These are phyloP conservation scores for Entomortierella parvispora DNA, from an alignment of 192 early-diverging fungal genomes.

Conservation along the genomic window DNA sequence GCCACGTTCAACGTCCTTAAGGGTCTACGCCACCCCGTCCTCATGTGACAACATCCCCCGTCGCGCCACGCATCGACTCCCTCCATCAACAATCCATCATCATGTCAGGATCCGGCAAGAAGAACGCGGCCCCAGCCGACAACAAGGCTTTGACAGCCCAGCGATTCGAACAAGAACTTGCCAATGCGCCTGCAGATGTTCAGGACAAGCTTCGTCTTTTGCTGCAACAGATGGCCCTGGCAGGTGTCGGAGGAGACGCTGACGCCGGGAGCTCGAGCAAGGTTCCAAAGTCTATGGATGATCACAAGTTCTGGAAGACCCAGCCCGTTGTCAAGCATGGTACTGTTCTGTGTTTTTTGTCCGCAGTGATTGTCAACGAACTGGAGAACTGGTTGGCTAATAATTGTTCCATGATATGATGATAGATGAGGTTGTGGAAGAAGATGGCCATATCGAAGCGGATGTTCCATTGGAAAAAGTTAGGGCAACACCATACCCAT, in stretches of 20 bases:
- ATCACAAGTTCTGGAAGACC: constrained; percentile 97
- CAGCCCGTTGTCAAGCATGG: constrained; percentile 92
- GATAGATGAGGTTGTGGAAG: constrained; percentile 73
- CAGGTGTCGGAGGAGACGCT: constrained; percentile 4
- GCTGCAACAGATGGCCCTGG: constrained; percentile 36
- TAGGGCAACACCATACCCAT: constrained; percentile 79
- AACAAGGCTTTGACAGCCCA: constrained; percentile 15
- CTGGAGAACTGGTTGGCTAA: neutral
- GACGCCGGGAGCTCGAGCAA: constrained; percentile 18
- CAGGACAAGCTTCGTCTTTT: constrained; percentile 41
- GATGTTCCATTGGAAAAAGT: constrained; percentile 81
- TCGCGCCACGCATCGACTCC: neutral
- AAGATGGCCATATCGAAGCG: constrained; percentile 86
- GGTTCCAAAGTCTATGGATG: constrained; percentile 57
- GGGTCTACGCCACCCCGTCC: no score
- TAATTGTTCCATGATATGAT: neutral
- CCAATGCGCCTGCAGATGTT: constrained; percentile 46
- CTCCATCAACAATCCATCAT: neutral
- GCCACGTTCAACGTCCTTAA: no score
- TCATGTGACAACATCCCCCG: no score
- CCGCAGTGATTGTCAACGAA: constrained; percentile 1
- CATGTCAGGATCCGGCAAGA: constrained; percentile 1
- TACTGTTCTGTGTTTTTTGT: constrained; percentile 12
- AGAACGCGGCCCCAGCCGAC: constrained; percentile 3
- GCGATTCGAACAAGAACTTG: constrained; percentile 39